phyloP scores from a whole-genome alignment of 345 rosid genomes.

The Rhodamnia argentea region DNA sequence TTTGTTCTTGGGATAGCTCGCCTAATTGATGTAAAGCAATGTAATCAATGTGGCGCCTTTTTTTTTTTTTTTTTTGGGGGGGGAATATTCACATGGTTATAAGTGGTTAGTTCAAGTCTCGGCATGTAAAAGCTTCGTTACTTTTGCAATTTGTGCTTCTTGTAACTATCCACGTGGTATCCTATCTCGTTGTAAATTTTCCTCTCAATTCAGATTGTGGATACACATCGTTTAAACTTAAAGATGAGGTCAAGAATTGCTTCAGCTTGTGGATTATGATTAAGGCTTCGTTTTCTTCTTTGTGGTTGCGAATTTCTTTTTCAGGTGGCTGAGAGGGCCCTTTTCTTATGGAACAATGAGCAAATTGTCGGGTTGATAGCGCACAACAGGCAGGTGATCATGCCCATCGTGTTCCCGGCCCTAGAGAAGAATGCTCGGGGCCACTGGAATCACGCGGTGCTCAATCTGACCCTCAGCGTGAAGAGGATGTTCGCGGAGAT shows the following conservation, averaged over 20 bases:
- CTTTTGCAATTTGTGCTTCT: not conserved
- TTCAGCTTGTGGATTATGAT: not conserved
- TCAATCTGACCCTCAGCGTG: slow-evolving; percentile 54
- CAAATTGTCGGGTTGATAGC: slow-evolving; percentile 66
- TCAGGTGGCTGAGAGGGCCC: slow-evolving; percentile 91
- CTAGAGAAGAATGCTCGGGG: slow-evolving; percentile 56
- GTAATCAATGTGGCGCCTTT: not conserved
- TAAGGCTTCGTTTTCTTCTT: not conserved
- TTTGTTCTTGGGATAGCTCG: not conserved
- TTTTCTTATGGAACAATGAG: slow-evolving; percentile 90
- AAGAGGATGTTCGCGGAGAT: slow-evolving; percentile 72
- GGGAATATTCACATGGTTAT: not conserved
- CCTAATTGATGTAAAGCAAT: not conserved
- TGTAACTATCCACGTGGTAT: not conserved
- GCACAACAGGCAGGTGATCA: slow-evolving; percentile 50
- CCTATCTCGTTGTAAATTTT: not conserved
- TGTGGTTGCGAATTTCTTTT: slow-evolving; percentile 1
- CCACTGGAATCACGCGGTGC: slow-evolving; percentile 88
- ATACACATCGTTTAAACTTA: not conserved
- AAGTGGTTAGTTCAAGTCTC: not conserved
- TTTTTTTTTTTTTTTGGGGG: not conserved
- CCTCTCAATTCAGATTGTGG: not conserved
- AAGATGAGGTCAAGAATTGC: not conserved
- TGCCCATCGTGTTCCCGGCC: slow-evolving; percentile 61
- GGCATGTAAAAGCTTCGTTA: not conserved